Evolutionary conservation across 208 protist genomes (phyloP).

Genomic region (Naegleria gruberi): DNA sequence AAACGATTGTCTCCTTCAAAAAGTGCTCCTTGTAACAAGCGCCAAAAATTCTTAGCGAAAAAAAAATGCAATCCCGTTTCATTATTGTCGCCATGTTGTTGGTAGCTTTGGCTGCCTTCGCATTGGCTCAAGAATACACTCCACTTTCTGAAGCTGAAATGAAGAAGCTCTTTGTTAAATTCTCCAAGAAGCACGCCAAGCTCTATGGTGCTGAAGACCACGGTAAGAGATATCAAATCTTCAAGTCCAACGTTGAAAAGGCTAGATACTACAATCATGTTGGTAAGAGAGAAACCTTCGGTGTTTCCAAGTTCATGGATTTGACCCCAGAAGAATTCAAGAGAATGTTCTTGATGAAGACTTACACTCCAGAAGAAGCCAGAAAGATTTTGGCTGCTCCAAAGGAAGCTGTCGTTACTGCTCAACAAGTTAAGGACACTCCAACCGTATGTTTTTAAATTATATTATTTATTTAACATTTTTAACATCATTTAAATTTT

Average conservation of each 20-base stretch:
- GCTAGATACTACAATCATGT: not conserved
- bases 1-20: too few relatives aligned
- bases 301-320: conserved; percentile 2
- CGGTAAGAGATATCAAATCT: not conserved
- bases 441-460: not conserved
- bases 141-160: not conserved
- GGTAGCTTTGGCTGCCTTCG: not conserved
- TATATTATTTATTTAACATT: not conserved
- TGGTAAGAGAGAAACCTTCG: not conserved
- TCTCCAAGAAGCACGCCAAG: not conserved
- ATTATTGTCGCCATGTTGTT: not conserved
- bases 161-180: not conserved
- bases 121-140: not conserved
- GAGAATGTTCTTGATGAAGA: not conserved
- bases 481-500: not conserved
- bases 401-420: not conserved
- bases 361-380: not conserved
- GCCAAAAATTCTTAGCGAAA: too few relatives aligned
- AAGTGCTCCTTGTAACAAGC: too few relatives aligned
- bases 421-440: not conserved
- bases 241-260: conserved; percentile 10
- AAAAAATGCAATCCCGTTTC: not conserved
- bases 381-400: not conserved
- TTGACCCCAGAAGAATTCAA: not conserved
- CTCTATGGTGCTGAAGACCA: not conserved